Conservation (phyloP, 2,329 filamentous ascomycete genomes). For the Harringtonia lauricola region DNA sequence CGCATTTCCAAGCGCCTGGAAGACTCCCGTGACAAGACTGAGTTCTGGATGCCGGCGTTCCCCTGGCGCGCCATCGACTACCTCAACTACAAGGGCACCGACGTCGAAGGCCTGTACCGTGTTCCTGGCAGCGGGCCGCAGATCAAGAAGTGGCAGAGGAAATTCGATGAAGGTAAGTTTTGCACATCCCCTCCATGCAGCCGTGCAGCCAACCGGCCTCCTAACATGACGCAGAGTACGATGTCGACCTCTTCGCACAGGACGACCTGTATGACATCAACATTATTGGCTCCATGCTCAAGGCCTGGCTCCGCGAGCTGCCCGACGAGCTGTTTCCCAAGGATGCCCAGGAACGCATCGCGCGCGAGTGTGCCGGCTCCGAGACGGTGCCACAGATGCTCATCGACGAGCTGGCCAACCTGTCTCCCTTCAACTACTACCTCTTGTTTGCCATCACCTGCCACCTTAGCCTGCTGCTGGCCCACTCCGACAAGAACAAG, state of each 20-base stretch:
- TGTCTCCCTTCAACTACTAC: slow-evolving; percentile 97
- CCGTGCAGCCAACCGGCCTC: too few relatives aligned
- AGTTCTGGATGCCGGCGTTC: slow-evolving; percentile 97
- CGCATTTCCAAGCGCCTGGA: slow-evolving; percentile 84
- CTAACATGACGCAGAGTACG: slow-evolving; percentile 47
- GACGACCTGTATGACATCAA: slow-evolving; percentile 90
- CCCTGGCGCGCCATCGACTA: slow-evolving; percentile 96
- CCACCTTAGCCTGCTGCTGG: slow-evolving; percentile 82
- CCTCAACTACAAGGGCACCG: slow-evolving; percentile 85
- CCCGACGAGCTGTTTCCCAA: slow-evolving; percentile 91
- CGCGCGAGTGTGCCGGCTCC: slow-evolving; percentile 66
- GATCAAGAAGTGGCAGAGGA: slow-evolving; percentile 86
- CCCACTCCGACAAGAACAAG: slow-evolving; percentile 91
- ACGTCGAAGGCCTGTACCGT: slow-evolving; percentile 87
- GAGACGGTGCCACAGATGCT: slow-evolving; percentile 75
- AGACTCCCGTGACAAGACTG: slow-evolving; percentile 85
- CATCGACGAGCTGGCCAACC: slow-evolving; percentile 76
- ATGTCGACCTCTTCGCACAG: slow-evolving; percentile 84
- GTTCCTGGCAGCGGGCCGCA: slow-evolving; percentile 84
- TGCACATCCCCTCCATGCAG: too few relatives aligned
- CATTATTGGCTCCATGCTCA: slow-evolving; percentile 91
- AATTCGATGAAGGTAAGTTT: slow-evolving; percentile 68
- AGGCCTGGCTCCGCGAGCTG: slow-evolving; percentile 90
- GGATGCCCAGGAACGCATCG: slow-evolving; percentile 66
- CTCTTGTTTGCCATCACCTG: slow-evolving; percentile 95